Percentiles rank a stretch among this genome's conserved stretches.
Conservation (phyloP, 2,329 filamentous ascomycete genomes). For the Clarireedia paspali region DNA sequence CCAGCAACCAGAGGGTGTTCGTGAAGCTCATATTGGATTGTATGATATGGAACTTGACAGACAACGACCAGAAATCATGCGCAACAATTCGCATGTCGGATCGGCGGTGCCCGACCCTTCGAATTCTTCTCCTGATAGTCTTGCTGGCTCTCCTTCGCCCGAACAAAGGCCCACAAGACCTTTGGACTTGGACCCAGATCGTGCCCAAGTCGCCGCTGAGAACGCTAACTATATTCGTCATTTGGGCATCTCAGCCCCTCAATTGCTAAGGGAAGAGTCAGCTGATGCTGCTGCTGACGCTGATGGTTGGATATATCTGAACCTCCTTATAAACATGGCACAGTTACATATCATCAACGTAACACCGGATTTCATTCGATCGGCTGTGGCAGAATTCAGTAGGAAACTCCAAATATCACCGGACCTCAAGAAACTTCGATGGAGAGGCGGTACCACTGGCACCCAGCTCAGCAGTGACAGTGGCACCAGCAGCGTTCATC, state of each 20-base stretch:
- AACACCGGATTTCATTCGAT: slow-evolving; percentile 67
- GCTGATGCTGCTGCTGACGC: slow-evolving; percentile 50
- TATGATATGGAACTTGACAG: slow-evolving; percentile 15
- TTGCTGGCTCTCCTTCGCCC: slow-evolving; percentile 31
- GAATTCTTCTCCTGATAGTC: slow-evolving; percentile 10
- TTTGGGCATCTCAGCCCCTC: slow-evolving; percentile 57
- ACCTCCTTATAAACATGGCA: slow-evolving; percentile 71
- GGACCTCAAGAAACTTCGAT: slow-evolving; percentile 73
- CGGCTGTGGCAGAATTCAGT: slow-evolving; percentile 62
- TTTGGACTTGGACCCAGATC: slow-evolving; percentile 68
- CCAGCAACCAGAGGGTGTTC: slow-evolving; percentile 28
- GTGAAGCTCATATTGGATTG: slow-evolving; percentile 34
- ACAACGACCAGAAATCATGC: background rate
- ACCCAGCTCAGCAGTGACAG: slow-evolving; percentile 61
- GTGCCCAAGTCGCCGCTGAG: slow-evolving; percentile 65
- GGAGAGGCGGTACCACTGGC: slow-evolving; percentile 61
- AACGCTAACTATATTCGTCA: slow-evolving; percentile 77
- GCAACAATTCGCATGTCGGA: slow-evolving; percentile 20
- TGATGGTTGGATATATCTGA: slow-evolving; percentile 77
- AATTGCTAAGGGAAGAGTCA: slow-evolving; percentile 39
- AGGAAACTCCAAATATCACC: slow-evolving; percentile 68
- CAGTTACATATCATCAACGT: slow-evolving; percentile 82
- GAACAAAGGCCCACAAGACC: slow-evolving; percentile 74
- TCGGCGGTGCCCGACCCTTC: background rate
- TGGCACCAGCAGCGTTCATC: slow-evolving; percentile 41